Conservation (phyloP, 306 rosid genomes). For the Vachellia pachyceras region DNA sequence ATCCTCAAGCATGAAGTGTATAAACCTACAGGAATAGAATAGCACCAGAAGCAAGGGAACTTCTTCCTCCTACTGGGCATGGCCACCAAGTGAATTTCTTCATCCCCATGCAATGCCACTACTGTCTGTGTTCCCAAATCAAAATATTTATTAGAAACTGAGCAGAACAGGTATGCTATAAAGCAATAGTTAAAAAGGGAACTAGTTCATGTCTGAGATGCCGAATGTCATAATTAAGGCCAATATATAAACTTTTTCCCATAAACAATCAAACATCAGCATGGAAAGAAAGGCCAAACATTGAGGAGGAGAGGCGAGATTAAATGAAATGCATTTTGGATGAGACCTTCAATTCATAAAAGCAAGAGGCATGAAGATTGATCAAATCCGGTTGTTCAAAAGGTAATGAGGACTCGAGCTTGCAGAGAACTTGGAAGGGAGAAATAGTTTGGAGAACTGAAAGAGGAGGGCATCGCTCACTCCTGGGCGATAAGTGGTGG, state of each 20-base stretch:
- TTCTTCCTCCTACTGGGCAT: slow-evolving; percentile 95
- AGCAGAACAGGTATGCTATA: neutral
- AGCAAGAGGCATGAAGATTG: slow-evolving; percentile 46
- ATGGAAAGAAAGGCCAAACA: neutral
- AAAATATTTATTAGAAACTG: neutral
- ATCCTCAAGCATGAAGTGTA: slow-evolving; percentile 71
- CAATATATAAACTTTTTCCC: neutral
- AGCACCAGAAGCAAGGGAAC: slow-evolving; percentile 98
- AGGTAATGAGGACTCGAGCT: slow-evolving; percentile 77
- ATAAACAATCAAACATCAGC: neutral
- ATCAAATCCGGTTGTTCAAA: slow-evolving; percentile 69
- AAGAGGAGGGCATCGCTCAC: slow-evolving; percentile 93
- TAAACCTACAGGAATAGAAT: slow-evolving; percentile 68
- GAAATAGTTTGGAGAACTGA: slow-evolving; percentile 90
- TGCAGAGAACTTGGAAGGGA: slow-evolving; percentile 84
- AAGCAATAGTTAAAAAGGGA: neutral
- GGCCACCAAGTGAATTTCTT: slow-evolving; percentile 94
- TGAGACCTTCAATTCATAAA: slow-evolving; percentile 75
- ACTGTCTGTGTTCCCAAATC: slow-evolving; percentile 66
- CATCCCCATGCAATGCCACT: slow-evolving; percentile 72
- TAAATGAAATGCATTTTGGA: slow-evolving; percentile 3
- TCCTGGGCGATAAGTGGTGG: slow-evolving; percentile 64
- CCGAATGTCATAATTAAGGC: neutral
- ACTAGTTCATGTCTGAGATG: neutral
- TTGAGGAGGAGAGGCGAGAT: neutral